phyloP scores from a whole-genome alignment of 2,329 filamentous ascomycete species.

The Emmonsiellopsis sp. region DNA sequence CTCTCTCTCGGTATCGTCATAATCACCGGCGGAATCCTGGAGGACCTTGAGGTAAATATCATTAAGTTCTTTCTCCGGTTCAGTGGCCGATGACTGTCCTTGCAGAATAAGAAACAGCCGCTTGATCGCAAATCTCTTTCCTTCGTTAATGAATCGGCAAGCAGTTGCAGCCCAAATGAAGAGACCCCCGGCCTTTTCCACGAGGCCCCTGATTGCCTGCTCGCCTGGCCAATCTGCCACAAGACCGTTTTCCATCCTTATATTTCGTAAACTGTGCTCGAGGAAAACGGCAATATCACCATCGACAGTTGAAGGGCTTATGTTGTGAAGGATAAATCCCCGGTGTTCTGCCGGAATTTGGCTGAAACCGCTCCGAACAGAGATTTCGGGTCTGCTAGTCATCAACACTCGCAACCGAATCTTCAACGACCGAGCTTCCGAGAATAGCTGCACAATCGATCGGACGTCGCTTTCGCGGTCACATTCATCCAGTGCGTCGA shows the following conservation, averaged over 20 bases:
- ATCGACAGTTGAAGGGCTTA: conserved; percentile 14
- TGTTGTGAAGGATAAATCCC: conserved; percentile 17
- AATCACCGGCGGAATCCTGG: background rate
- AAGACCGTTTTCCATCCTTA: conserved; percentile 6
- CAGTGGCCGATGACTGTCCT: background rate
- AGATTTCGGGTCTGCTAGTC: conserved; percentile 21
- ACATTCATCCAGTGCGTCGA: conserved; percentile 25
- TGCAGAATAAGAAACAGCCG: background rate
- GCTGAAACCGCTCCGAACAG: conserved; percentile 15
- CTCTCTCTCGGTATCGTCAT: background rate
- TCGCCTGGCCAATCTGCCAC: conserved; percentile 16
- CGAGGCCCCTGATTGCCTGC: conserved; percentile 17
- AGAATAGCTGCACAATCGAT: conserved; percentile 16
- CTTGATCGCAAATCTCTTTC: background rate
- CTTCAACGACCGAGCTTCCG: conserved; percentile 3
- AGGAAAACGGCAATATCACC: conserved; percentile 20
- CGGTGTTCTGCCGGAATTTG: conserved; percentile 11
- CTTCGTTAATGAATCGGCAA: conserved; percentile 20
- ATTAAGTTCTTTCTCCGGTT: background rate
- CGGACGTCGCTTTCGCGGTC: conserved; percentile 15
- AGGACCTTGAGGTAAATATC: background rate
- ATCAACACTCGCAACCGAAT: conserved; percentile 19
- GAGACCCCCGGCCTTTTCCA: conserved; percentile 20
- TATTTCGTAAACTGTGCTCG: conserved; percentile 11
- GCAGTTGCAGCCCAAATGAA: conserved; percentile 22